Conservation (phyloP, 1,284 basidiomycete species). For the Ceratobasidium papillatum region DNA sequence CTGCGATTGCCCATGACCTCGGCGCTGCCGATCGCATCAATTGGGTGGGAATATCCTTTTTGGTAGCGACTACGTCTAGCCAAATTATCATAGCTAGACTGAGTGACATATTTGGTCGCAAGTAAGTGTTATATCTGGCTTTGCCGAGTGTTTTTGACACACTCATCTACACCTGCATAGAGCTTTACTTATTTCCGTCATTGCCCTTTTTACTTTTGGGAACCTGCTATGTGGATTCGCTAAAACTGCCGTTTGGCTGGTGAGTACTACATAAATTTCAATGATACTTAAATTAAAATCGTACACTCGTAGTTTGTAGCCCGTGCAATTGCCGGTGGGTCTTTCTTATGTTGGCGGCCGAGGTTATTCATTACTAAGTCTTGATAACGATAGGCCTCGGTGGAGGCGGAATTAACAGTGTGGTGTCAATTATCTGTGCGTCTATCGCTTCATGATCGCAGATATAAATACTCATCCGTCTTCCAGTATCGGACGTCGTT, state of each 20-base stretch:
- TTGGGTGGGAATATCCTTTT: slow-evolving; percentile 40
- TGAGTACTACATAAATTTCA: not conserved
- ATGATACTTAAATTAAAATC: not conserved
- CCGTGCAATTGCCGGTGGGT: slow-evolving; percentile 20
- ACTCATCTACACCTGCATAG: not conserved
- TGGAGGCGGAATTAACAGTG: slow-evolving; percentile 36
- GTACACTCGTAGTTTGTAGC: slow-evolving; percentile 9
- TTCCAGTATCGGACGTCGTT: slow-evolving; percentile 68
- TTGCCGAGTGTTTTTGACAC: not conserved
- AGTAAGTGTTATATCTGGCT: slow-evolving; percentile 2
- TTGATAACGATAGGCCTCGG: not conserved
- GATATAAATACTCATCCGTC: not conserved
- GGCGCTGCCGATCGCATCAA: slow-evolving; percentile 36
- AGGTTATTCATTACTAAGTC: not conserved
- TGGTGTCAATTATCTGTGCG: slow-evolving; percentile 28
- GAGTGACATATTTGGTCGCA: slow-evolving; percentile 38
- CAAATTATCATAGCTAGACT: slow-evolving; percentile 37
- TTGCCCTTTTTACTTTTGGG: slow-evolving; percentile 31
- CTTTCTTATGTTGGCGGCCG: not conserved
- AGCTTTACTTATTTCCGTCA: slow-evolving; percentile 32
- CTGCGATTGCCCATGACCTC: slow-evolving; percentile 36
- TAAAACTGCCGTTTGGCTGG: slow-evolving; percentile 28
- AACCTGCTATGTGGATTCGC: slow-evolving; percentile 37
- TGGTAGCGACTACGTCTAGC: slow-evolving; percentile 37
- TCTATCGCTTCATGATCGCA: not conserved